A percentile compares a stretch with the other conserved stretches of the same genome.
phyloP scores from a whole-genome alignment of 805 yeast genomes.

The Lachancea sp. region DNA sequence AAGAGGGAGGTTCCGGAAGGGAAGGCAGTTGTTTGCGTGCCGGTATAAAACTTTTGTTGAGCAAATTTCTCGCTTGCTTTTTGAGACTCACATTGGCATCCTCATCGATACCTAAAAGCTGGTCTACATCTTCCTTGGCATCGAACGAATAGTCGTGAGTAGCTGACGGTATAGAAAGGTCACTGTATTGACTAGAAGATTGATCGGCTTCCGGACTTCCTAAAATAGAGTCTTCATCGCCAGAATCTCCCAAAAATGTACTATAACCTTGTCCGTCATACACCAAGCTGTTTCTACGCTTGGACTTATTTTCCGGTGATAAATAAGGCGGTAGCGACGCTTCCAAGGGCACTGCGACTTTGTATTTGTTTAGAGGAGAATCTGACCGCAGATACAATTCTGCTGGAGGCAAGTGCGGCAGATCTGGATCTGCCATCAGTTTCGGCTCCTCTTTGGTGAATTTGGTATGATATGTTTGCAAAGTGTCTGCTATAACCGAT shows the following conservation, averaged over 20 bases:
- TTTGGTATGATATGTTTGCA: constrained; percentile 10
- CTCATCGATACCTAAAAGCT: constrained; percentile 26
- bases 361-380: constrained; percentile 32
- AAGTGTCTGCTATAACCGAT: constrained; percentile 25
- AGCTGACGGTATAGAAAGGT: constrained; percentile 26
- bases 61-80: constrained; percentile 24
- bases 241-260: constrained; percentile 14
- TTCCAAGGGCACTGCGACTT: constrained; percentile 36
- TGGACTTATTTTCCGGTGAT: constrained; percentile 31
- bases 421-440: not conserved
- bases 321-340: constrained; percentile 34
- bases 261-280: constrained; percentile 36
- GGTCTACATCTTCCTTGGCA: constrained; percentile 16
- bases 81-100: constrained; percentile 31
- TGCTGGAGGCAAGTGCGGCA: constrained; percentile 10
- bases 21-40: not conserved
- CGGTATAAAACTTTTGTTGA: constrained; percentile 5
- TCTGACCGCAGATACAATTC: constrained; percentile 32
- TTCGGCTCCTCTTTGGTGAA: not conserved
- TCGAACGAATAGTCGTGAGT: constrained; percentile 26
- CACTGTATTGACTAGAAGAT: constrained; percentile 7
- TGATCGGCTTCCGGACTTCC: not conserved
- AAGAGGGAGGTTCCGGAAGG: not conserved
- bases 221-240: not conserved
- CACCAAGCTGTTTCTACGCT: constrained; percentile 25